Conservation (phyloP, 2,329 filamentous ascomycete genomes). For the Talaromyces sp. region DNA sequence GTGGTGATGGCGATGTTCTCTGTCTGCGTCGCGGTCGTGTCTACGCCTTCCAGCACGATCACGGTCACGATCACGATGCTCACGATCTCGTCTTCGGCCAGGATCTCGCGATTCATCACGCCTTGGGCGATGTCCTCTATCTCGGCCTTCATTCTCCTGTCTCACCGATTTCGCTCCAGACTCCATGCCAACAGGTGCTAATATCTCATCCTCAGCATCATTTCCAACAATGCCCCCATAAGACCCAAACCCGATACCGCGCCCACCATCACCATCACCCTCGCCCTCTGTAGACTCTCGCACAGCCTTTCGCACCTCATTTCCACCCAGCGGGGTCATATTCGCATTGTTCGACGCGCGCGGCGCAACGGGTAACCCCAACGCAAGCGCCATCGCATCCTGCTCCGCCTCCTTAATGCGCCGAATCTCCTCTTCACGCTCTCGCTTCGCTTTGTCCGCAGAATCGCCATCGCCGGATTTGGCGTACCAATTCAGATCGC, state of each 20-base stretch:
- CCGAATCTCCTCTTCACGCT: conserved; percentile 72
- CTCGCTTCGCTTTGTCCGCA: conserved; percentile 49
- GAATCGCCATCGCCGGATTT: conserved; percentile 52
- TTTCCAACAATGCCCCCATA: conserved; percentile 33
- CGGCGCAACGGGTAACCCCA: conserved; percentile 71
- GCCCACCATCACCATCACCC: conserved; percentile 27
- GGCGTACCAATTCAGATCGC: conserved; percentile 64
- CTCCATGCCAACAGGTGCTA: conserved; percentile 27
- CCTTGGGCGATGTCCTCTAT: conserved; percentile 23
- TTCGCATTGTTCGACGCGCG: conserved; percentile 58
- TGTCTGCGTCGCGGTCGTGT: conserved; percentile 8
- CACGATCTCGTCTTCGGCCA: conserved; percentile 40
- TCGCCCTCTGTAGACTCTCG: conserved; percentile 35
- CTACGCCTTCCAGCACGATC: conserved; percentile 11
- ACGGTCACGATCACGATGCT: conserved; percentile 23
- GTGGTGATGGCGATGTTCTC: conserved; percentile 8
- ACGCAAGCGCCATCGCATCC: conserved; percentile 77
- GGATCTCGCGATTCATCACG: conserved; percentile 40
- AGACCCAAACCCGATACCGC: conserved; percentile 34
- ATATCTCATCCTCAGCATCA: conserved; percentile 26
- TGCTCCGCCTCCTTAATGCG: conserved; percentile 88
- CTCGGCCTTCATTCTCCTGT: conserved; percentile 29
- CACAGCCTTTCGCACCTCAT: conserved; percentile 54
- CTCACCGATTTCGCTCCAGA: conserved; percentile 25
- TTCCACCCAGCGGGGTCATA: conserved; percentile 59